Evolutionary conservation across 2,329 filamentous ascomycete genomes (phyloP).

Genomic region (Parascedosporium putredinis): DNA sequence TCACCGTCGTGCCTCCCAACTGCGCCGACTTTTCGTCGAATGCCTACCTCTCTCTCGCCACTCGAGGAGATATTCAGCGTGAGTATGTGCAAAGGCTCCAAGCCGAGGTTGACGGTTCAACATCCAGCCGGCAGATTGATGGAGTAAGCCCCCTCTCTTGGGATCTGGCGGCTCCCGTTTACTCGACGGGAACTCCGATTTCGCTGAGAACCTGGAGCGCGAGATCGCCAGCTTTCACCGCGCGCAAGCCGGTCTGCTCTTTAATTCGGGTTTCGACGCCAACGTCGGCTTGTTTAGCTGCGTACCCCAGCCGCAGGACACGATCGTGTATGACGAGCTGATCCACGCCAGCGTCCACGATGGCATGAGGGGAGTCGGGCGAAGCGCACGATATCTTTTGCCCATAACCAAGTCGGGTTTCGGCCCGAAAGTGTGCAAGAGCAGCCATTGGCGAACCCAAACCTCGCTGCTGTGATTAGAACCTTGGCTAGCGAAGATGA

Average conservation of each 20-base stretch:
- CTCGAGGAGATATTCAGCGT: slow-evolving; percentile 38
- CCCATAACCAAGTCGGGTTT: slow-evolving; percentile 40
- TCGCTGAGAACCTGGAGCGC: slow-evolving; percentile 34
- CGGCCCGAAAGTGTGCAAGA: neutral
- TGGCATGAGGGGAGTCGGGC: slow-evolving; percentile 60
- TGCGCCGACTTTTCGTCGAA: slow-evolving; percentile 67
- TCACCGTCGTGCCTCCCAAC: slow-evolving; percentile 34
- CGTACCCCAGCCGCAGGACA: slow-evolving; percentile 48
- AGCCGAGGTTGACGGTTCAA: neutral
- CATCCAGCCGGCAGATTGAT: neutral
- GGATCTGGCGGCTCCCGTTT: slow-evolving; percentile 45
- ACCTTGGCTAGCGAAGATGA: too few relatives aligned
- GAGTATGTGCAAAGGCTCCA: slow-evolving; percentile 44
- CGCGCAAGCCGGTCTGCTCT: slow-evolving; percentile 35
- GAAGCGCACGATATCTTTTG: slow-evolving; percentile 34
- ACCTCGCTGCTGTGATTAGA: too few relatives aligned
- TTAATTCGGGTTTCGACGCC: slow-evolving; percentile 55
- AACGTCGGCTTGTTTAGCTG: slow-evolving; percentile 54
- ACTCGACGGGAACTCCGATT: slow-evolving; percentile 37
- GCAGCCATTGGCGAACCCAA: neutral
- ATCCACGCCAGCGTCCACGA: slow-evolving; percentile 73
- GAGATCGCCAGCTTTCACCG: slow-evolving; percentile 37
- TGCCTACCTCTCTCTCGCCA: slow-evolving; percentile 67
- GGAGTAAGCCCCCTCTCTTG: slow-evolving; percentile 17
- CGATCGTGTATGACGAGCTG: slow-evolving; percentile 62